Evolutionary conservation across 192 early-diverging fungal species (phyloP), one percentile per base, ranked within the genome.

Genomic region (Coemansia sp.): DNA sequence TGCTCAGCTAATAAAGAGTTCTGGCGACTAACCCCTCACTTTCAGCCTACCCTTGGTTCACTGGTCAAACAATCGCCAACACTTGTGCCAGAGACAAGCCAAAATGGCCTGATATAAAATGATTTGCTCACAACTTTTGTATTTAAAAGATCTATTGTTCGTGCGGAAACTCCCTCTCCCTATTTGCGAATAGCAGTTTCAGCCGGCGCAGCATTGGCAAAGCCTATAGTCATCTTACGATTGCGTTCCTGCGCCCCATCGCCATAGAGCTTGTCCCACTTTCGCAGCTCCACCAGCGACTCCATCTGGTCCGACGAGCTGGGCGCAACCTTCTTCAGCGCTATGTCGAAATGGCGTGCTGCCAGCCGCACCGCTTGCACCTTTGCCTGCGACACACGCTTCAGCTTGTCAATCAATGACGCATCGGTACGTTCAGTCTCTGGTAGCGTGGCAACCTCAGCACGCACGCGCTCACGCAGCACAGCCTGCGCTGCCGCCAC

Each of bases 261-360:
- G 24, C 95, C 95, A 71, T 91, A 97, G 65, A 84, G 61, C 48
- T 82, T 85, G 79, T 94, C 91, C 94, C 94, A 98, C 73, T 98
- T 95, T 50, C 91, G 74, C 61, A 98, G 81, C 82, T 94, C 93
- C 17, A 90, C 78, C 55, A 98, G 75, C 59, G 92, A 91, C 59
- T 90, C 85, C 92, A 92, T 94, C 65, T 94, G 90, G 68, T 96
- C 95, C 14, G 91, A 92, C 37, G 91, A 85, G 49, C 90, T 92
- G 4, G 95, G 91, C 35, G 94, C 87, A 10, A 94, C 86, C 71
- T 94, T 88, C 61, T 85, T 86, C 29, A 95, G 71, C 10, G 93
- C 95, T n/a, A 84, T 69, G 27, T 92, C 91, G 73, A 98, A 94
- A 76, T 98, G 95, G 32, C 84, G 55, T 24, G 25, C 51, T 19